A percentile compares a stretch with the other conserved stretches of the same genome.
phyloP scores from a whole-genome alignment of 768 basidiomycete genomes.

The Tulasnella sp. region DNA sequence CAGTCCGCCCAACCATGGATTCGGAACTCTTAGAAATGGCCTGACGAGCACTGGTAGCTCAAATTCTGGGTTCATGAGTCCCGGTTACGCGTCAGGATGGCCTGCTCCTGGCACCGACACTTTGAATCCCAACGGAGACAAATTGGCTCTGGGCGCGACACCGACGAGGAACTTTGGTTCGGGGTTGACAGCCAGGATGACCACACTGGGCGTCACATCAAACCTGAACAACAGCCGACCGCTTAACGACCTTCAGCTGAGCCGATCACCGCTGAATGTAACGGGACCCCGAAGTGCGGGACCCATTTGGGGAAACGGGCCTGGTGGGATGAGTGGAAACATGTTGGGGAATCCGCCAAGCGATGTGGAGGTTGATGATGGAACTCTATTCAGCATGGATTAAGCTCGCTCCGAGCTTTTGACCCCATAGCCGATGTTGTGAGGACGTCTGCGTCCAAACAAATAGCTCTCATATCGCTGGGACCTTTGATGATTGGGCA shows the following conservation, averaged over 20 bases:
- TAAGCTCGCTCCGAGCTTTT: slow-evolving; percentile 17
- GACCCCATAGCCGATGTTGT: too few species aligned
- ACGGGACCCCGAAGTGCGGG: neutral
- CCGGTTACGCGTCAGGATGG: too few species aligned
- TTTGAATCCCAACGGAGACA: too few species aligned
- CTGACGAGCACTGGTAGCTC: neutral
- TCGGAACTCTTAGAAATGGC: neutral
- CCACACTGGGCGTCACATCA: neutral
- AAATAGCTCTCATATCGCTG: too few species aligned
- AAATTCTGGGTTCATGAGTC: neutral
- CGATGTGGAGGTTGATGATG: slow-evolving; percentile 12
- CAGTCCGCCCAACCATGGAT: neutral
- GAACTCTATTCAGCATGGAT: slow-evolving; percentile 14
- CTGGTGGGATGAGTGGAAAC: neutral
- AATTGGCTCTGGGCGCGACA: neutral
- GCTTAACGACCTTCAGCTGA: neutral
- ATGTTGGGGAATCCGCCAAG: neutral
- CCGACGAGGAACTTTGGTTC: slow-evolving; percentile 7
- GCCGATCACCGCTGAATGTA: neutral
- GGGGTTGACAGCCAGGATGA: slow-evolving; percentile 8
- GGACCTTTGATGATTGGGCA: too few species aligned
- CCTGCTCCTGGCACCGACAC: too few species aligned
- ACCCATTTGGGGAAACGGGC: slow-evolving; percentile 5
- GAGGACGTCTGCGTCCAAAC: too few species aligned
- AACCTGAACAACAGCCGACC: neutral